Evolutionary conservation across 169 alveolate genomes (phyloP), one percentile per base, ranked within the genome.

Genomic region (Plasmodium knowlesi): DNA sequence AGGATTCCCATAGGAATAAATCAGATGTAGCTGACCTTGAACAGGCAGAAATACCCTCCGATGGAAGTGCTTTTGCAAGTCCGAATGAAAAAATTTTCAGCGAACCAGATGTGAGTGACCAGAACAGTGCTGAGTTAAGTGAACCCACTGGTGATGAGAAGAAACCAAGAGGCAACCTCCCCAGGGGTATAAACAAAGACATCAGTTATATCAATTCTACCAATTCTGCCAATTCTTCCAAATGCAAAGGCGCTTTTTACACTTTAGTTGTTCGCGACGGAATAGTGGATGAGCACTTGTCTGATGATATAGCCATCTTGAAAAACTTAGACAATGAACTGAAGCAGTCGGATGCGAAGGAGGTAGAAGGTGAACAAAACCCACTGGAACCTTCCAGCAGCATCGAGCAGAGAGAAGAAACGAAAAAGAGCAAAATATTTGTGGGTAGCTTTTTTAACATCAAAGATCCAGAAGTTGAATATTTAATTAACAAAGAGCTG

Each of bases 371-470:
- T 28, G 57, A 61, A 30, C 22, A 84, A 19, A 70, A 53, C 43
- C 16, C 22, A 14, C 22, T 6, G 10, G 67, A 83, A 70, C 19
- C 28, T 57, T 16, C 43, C 16, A 37, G 8, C 16, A 86, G 28
- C 76, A 16, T 19, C 8, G 34, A 61, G 32, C 32, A 8, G 39
- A 73, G 22, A 22, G 93, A 84, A 41, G 61, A 54, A 32, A 81
- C n/a, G 28, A 83, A 84, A 83, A 90, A 53, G 46, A 92, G 71
- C 8, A 92, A 94, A 76, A 92, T 92, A 41, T 93, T 70, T 53
- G 96, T 89, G 34, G 96, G 96, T 28, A 93, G 96, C 61, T 91
- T 93, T 67, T 82, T 93, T 50, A 92, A 95, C 76, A 28, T 95
- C 41, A 70, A 79, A 37, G 95, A 95, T 54, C 91, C 96, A 1